These are phyloP conservation scores for Mallotus repandus DNA, from an alignment of 441 rosid genomes.

Conservation along the genomic window DNA sequence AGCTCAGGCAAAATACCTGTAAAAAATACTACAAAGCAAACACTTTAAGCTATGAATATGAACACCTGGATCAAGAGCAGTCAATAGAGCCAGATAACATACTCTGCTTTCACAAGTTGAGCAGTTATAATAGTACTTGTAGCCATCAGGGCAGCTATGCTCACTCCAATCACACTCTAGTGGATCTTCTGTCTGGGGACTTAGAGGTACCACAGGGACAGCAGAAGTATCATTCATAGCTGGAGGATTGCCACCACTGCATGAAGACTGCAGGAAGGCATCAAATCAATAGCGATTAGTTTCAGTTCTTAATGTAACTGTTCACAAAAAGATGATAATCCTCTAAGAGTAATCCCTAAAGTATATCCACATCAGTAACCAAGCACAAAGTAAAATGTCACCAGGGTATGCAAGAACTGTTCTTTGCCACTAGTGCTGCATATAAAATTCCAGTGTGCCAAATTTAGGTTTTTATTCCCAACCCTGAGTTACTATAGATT, in stretches of 20 bases:
- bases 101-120: constrained; percentile 71
- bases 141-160: constrained; percentile 89
- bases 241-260: constrained; percentile 36
- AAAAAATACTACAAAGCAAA: background rate
- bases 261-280: constrained; percentile 31
- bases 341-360: background rate
- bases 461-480: background rate
- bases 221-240: constrained; percentile 29
- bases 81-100: constrained; percentile 27
- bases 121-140: constrained; percentile 81
- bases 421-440: constrained; percentile 1
- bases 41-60: constrained; percentile 3
- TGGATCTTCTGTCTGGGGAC: constrained; percentile 33
- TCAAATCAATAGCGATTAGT: background rate
- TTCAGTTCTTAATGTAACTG: constrained; percentile 4
- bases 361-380: background rate
- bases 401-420: background rate
- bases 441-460: constrained; percentile 6
- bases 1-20: background rate
- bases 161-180: constrained; percentile 93
- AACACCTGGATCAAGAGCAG: constrained; percentile 16
- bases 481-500: too few relatives aligned
- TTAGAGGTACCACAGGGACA: constrained; percentile 32
- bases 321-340: background rate
- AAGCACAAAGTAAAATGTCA: background rate